phyloP scores from a whole-genome alignment of 495 filamentous ascomycete species.

The Friedmanniomyces simplex region DNA sequence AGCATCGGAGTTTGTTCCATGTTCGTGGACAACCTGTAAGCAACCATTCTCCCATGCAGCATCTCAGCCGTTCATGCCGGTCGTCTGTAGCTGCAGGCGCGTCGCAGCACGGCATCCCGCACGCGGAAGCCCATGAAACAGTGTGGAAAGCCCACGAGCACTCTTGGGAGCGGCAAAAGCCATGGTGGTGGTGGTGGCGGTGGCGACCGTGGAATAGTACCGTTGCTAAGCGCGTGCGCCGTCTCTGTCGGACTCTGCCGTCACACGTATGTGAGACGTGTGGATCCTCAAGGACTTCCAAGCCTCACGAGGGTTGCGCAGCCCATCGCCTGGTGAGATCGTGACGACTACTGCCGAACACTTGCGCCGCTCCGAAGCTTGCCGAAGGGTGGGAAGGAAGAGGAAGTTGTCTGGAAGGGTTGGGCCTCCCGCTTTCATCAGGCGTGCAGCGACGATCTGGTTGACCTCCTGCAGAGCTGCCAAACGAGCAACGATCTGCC shows the following conservation, averaged over 20 bases:
- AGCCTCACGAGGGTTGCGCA: not conserved
- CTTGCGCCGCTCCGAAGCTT: not conserved
- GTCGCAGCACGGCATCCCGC: not conserved
- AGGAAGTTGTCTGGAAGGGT: not conserved
- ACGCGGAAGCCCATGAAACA: not conserved
- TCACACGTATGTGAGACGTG: not conserved
- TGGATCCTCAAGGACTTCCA: not conserved
- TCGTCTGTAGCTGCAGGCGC: not conserved
- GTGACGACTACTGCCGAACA: not conserved
- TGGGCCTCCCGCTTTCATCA: too few species aligned
- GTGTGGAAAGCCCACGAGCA: not conserved
- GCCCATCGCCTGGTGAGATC: not conserved
- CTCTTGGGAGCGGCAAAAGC: not conserved
- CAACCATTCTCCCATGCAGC: not conserved
- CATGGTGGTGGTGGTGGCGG: too few species aligned
- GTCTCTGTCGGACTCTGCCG: too few species aligned
- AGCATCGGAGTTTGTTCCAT: too few species aligned
- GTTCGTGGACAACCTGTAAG: not conserved
- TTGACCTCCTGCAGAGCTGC: too few species aligned
- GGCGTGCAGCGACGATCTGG: too few species aligned
- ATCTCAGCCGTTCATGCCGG: too few species aligned
- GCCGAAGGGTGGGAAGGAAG: not conserved
- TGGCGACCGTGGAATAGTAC: too few species aligned
- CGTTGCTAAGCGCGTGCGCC: too few species aligned
- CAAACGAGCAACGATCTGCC: too few species aligned